Base-by-base conservation (phyloP, 495 filamentous ascomycete species). In the Penicillium cataractarum region DNA sequence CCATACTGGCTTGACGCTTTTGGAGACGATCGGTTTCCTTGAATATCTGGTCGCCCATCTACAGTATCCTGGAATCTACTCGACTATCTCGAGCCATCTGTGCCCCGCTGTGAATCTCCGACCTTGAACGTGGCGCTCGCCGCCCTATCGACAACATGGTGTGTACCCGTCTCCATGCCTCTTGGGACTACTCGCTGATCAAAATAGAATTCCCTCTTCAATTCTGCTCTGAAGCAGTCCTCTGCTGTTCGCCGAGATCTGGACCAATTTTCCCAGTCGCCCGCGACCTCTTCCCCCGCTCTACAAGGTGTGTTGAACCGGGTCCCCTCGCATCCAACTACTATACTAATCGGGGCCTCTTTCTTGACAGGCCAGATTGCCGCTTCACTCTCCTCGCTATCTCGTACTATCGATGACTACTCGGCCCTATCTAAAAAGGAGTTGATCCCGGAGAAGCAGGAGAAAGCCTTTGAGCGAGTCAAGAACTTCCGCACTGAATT, bases 371-470 rank as follows among this genome's bases (percentile, higher is more conserved):
- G 90, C 70, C 90, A 93, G 74, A 87, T 94, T 66, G 91, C 91
- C 27, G 92, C 91, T 22, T 95, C 93, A 1, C 80, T 99, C 0
- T 91, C 93, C 6, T 90, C 93, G 56, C 89, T 98, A 73, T 86
- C 90, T 33, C 90, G 94, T 54, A 98, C 95, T 0, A 83, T 99
- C 53, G 95, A 97, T 79, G 92, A 97, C 70, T 99, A 99, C 80
- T 85, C 89, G 50, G 82, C 84, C 24, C 86, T 96, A 37, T 90
- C 93, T 1, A 91, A 92, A 71, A 89, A 90, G 61, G 95, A 99
- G 76, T 84, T 95, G 52, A 91, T 93, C 58, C 84, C 88, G 0
- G 84, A 87, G 33, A 98, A 97, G 74, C 89, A 96, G 71, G 87
- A 93, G 66, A 97, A 99, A 71, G 96, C 95, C 3, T 80, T 86